phyloP scores from a whole-genome alignment of 805 yeast genomes.

The Scheffersomyces amazonensis region DNA sequence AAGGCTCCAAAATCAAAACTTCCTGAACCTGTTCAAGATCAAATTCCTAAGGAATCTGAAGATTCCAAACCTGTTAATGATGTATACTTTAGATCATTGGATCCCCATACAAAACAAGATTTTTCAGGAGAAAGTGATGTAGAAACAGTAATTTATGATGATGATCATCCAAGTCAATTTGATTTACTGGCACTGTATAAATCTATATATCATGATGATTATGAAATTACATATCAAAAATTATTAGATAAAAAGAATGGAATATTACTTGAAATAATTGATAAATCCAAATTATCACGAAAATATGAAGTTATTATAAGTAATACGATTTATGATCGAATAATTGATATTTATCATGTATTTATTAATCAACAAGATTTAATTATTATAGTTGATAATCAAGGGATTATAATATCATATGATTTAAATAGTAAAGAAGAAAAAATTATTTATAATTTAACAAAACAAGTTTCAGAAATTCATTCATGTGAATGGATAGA shows the following conservation, averaged over 20 bases:
- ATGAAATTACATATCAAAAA: no score
- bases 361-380: constrained; percentile 1
- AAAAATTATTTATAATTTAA: not conserved
- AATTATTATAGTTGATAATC: constrained; percentile 4
- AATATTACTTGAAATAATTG: no score
- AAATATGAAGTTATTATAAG: no score
- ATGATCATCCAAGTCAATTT: not conserved
- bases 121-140: constrained; percentile 20
- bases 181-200: no score
- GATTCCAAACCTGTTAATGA: not conserved
- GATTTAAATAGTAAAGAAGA: not conserved
- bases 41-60: constrained; percentile 1
- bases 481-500: constrained; percentile 11
- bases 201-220: no score
- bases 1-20: not conserved
- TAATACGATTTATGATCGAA: no score
- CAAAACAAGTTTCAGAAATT: not conserved
- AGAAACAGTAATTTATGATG: constrained; percentile 25
- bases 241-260: no score
- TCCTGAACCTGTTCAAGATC: constrained; percentile 1
- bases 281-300: no score
- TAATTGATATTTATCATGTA: constrained; percentile 9
- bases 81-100: not conserved
- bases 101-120: not conserved
- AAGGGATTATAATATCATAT: constrained; percentile 1